Evolutionary conservation across 306 rosid genomes (phyloP), one percentile per base, ranked within the genome.

Genomic region (Rosa rugosa): DNA sequence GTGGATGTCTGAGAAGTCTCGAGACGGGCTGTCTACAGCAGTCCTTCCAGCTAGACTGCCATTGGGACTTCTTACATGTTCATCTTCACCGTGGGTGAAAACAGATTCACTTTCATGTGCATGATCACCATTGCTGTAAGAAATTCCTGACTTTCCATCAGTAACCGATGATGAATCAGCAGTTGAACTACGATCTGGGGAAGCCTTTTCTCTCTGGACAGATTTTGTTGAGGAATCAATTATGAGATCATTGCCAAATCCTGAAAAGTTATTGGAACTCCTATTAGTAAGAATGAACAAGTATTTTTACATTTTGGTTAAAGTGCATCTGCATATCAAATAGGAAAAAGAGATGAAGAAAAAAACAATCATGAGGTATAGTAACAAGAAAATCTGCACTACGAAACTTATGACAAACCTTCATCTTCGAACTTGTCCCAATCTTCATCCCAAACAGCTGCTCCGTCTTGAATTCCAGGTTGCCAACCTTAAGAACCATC

Each of bases 381-480:
- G 5, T 7, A 18, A n/a, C 25, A 47, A 13, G 62, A 77, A 62
- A 53, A 34, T 40, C 53, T 45, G 51, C 20, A 16, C 49, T 27
- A 47, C 42, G 41, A 77, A 25, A 50, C 17, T 65, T 22, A 73
- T 68, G 72, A 80, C 86, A 66, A 79, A 95, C 99, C 98, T 87
- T 91, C 99, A 70, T 95, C 99, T 84, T 95, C 99, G 75, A 95
- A 95, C 84, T 95, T 95, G 89, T 95, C 99, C 99, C 99, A 95
- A 60, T 95, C 99, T 87, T 95, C 99, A 79, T 95, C 99, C 99
- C 99, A 95, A 70, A 83, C 86, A 79, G 94, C 90, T 63, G 99
- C 91, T 67, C 79, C 90, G 67, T 91, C 98, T 18, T 87, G 82
- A 81, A 89, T 83, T 81, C 95, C 97, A 46, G 97, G 97, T 94